These are phyloP conservation scores for Ceratocystis smalleyi DNA, from an alignment of 2,329 filamentous ascomycete genomes.

Conservation along the genomic window DNA sequence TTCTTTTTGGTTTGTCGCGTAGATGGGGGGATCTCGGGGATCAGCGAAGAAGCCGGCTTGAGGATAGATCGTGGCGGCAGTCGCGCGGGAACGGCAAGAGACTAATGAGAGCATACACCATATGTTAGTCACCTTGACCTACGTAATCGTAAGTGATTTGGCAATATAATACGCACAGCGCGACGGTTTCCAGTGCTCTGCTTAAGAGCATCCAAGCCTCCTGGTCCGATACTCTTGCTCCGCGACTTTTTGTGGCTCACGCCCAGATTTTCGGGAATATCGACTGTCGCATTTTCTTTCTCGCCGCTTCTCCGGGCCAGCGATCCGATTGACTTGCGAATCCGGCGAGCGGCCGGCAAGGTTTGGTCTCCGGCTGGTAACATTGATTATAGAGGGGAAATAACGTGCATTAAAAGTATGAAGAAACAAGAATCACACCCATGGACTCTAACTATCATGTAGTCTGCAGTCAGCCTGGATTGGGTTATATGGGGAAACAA, in stretches of 20 bases:
- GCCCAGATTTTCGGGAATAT: constrained; percentile 40
- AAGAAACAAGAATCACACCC: neutral
- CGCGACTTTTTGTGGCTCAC: constrained; percentile 54
- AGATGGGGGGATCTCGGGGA: constrained; percentile 45
- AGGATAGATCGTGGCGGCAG: constrained; percentile 54
- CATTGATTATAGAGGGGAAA: neutral
- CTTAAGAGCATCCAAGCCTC: constrained; percentile 69
- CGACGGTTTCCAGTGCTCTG: constrained; percentile 60
- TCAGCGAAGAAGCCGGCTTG: constrained; percentile 55
- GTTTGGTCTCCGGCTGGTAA: constrained; percentile 23
- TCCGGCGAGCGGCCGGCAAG: constrained; percentile 39
- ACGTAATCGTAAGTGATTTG: neutral
- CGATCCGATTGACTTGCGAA: constrained; percentile 56
- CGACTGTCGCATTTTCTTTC: constrained; percentile 65
- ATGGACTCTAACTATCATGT: neutral
- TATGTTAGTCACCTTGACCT: neutral
- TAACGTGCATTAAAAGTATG: neutral
- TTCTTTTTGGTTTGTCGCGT: constrained; percentile 7
- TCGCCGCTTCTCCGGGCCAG: constrained; percentile 36
- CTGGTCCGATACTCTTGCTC: constrained; percentile 92
- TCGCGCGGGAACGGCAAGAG: constrained; percentile 36
- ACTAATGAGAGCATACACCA: constrained; percentile 26
- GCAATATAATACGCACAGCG: constrained; percentile 41
- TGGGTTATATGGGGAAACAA: neutral
- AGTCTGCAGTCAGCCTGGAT: neutral